phyloP scores from a whole-genome alignment of 345 rosid genomes.

The Eucalyptus albens region DNA sequence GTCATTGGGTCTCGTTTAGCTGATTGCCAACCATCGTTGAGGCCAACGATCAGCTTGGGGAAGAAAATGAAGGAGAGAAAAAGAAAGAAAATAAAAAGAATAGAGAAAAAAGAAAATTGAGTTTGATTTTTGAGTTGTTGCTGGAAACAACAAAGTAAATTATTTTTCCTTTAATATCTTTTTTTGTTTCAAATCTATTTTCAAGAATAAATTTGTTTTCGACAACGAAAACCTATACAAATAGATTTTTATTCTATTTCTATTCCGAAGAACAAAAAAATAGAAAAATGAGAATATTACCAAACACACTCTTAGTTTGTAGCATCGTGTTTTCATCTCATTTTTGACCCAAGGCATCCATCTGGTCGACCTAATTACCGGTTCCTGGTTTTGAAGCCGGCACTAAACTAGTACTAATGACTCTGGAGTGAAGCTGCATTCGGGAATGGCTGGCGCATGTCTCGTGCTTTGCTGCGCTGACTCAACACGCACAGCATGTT shows the following conservation, averaged over 20 bases:
- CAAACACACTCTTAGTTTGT: neutral
- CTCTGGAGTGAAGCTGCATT: neutral
- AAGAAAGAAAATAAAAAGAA: too few relatives aligned
- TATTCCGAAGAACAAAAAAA: accelerated
- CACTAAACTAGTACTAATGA: neutral
- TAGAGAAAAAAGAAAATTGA: too few relatives aligned
- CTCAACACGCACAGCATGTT: neutral
- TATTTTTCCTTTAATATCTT: accelerated
- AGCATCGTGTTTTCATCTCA: neutral
- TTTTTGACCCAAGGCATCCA: neutral
- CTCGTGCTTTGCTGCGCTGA: neutral
- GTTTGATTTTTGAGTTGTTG: too few relatives aligned
- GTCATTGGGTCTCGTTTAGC: accelerated
- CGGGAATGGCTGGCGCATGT: neutral
- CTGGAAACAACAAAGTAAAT: accelerated
- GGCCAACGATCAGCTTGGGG: accelerated
- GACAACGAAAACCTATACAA: accelerated
- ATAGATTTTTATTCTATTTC: accelerated
- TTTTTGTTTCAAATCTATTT: too few relatives aligned
- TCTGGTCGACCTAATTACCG: neutral
- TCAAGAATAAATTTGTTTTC: accelerated
- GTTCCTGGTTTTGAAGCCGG: neutral
- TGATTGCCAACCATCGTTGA: accelerated
- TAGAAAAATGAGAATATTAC: accelerated
- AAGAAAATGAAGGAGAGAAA: too few relatives aligned